Evolutionary conservation across 805 yeast genomes (phyloP).

Genomic region (Yamadazyma phyllophila): DNA sequence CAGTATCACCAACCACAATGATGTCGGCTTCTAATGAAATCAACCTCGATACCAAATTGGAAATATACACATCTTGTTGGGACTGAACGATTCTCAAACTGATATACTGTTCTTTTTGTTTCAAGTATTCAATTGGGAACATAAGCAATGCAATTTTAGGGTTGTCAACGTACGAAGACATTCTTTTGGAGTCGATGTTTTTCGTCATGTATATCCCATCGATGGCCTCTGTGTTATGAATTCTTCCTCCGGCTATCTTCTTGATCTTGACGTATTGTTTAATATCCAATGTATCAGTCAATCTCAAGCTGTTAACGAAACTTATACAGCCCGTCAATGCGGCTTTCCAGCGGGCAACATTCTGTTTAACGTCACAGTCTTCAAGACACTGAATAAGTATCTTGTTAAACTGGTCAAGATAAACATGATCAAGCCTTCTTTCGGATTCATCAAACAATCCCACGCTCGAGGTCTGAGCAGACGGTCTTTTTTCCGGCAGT

Average conservation of each 20-base stretch:
- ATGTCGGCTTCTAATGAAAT: conserved; percentile 75
- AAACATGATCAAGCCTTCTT: conserved; percentile 12
- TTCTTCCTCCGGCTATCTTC: conserved; percentile 72
- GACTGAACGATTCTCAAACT: conserved; percentile 80
- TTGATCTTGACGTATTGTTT: conserved; percentile 88
- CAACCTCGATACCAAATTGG: conserved; percentile 77
- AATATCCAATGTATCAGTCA: conserved; percentile 77
- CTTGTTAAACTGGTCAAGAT: conserved; percentile 46
- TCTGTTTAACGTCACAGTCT: conserved; percentile 53
- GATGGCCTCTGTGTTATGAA: conserved; percentile 57
- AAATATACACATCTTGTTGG: conserved; percentile 82
- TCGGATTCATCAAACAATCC: conserved; percentile 10
- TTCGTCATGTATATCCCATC: conserved; percentile 87
- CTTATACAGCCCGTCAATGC: conserved; percentile 51
- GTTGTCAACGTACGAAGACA: conserved; percentile 60
- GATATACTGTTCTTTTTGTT: conserved; percentile 73
- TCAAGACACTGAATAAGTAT: conserved; percentile 57
- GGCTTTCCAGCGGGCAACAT: conserved; percentile 56
- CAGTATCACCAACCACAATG: conserved; percentile 72
- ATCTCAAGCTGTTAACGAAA: conserved; percentile 56
- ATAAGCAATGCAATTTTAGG: conserved; percentile 82
- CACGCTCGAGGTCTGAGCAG: background rate
- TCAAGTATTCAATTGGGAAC: conserved; percentile 85
- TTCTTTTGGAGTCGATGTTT: conserved; percentile 70
- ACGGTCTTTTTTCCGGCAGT: conserved; percentile 6